Percentiles rank a stretch among this genome's conserved stretches.
Conservation (phyloP, 2,329 filamentous ascomycete genomes). For the Amylocarpus encephaloides region DNA sequence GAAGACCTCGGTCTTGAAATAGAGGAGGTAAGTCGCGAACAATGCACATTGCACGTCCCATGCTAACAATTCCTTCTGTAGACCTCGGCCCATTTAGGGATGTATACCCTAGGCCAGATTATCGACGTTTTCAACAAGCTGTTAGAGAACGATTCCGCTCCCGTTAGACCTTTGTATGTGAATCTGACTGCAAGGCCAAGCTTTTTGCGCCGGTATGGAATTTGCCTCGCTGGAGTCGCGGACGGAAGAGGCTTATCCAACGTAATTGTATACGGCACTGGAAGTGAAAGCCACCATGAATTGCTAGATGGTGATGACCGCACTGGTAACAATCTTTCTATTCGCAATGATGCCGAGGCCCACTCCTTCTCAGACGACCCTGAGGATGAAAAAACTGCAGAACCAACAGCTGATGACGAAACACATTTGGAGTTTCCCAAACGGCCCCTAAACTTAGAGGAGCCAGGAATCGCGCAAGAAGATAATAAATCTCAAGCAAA, state of each 20-base stretch:
- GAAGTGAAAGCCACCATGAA: conserved; percentile 21
- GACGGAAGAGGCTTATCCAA: conserved; percentile 46
- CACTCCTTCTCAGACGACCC: not conserved
- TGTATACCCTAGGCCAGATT: conserved; percentile 49
- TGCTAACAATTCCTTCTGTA: conserved; percentile 23
- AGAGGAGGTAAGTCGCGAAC: conserved; percentile 44
- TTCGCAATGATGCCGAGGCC: not conserved
- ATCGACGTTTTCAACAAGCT: conserved; percentile 53
- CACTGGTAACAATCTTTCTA: not conserved
- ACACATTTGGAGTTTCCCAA: not conserved
- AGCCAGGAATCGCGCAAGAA: not conserved
- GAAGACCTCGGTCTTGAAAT: conserved; percentile 49
- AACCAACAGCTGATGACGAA: not conserved
- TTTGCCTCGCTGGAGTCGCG: conserved; percentile 45
- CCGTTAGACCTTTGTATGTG: conserved; percentile 51
- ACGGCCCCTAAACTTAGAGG: not conserved
- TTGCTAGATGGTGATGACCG: conserved; percentile 9
- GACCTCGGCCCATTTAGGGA: conserved; percentile 42
- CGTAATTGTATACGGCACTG: conserved; percentile 22
- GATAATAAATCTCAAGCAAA: not conserved
- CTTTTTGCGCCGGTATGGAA: conserved; percentile 45
- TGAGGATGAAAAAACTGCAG: not conserved
- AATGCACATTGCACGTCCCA: not conserved
- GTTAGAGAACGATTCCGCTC: conserved; percentile 50
- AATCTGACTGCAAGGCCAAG: conserved; percentile 47